phyloP scores from a whole-genome alignment of 2,329 filamentous ascomycete genomes.

The Penicillium paneum region DNA sequence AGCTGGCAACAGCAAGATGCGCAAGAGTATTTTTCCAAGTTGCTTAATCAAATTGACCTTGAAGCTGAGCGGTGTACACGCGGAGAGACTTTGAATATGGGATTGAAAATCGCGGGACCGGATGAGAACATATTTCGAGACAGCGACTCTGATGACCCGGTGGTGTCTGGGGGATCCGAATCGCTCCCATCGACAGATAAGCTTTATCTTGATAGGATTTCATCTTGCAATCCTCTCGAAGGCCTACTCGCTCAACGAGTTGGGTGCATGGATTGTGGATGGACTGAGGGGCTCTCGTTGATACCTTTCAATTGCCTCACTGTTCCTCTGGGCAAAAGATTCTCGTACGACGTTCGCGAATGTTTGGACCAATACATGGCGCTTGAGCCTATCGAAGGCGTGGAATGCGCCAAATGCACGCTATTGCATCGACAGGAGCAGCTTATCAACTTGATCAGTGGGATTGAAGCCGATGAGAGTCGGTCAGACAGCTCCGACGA shows the following conservation, averaged over 20 bases:
- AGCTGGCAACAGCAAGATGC: slow-evolving; percentile 97
- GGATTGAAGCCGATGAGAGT: slow-evolving; percentile 40
- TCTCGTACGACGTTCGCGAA: slow-evolving; percentile 69
- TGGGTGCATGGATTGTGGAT: slow-evolving; percentile 78
- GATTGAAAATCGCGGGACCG: slow-evolving; percentile 39
- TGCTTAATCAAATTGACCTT: slow-evolving; percentile 80
- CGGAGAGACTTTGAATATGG: slow-evolving; percentile 43
- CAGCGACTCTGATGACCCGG: slow-evolving; percentile 10
- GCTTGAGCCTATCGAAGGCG: slow-evolving; percentile 80
- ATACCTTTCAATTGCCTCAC: slow-evolving; percentile 94
- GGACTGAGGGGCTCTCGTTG: slow-evolving; percentile 82
- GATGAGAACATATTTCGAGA: slow-evolving; percentile 34
- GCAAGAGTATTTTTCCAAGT: slow-evolving; percentile 92
- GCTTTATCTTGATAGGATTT: slow-evolving; percentile 14
- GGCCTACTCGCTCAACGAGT: slow-evolving; percentile 85
- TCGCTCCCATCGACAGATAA: slow-evolving; percentile 10
- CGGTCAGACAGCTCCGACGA: slow-evolving; percentile 21
- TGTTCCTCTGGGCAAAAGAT: slow-evolving; percentile 68
- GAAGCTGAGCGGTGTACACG: slow-evolving; percentile 59
- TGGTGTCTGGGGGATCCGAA: slow-evolving; percentile 10
- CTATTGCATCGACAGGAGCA: slow-evolving; percentile 60
- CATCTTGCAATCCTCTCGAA: slow-evolving; percentile 73
- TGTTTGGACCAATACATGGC: slow-evolving; percentile 80
- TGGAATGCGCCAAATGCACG: slow-evolving; percentile 90
- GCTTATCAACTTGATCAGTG: slow-evolving; percentile 46